Base-by-base conservation (phyloP, 208 protist genomes). In the Wallacemonas sp. region DNA sequence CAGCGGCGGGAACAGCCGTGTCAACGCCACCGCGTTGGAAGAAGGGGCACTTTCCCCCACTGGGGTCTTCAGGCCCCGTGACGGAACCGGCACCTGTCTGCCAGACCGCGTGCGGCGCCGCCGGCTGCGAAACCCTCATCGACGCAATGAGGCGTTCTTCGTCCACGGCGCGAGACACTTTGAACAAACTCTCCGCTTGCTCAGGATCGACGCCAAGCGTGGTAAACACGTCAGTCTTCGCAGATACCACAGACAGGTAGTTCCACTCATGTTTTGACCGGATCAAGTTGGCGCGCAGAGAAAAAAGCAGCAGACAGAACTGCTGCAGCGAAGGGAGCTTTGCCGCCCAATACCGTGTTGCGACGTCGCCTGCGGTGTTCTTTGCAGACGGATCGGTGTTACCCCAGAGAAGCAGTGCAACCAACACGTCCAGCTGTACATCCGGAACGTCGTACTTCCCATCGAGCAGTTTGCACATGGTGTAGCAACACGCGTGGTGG, bases 401-500 rank as follows among this genome's bases (percentile, higher is more conserved):
- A 24, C 85, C 82, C 59, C 74, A 59, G 12, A 89, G 51, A 1
- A 72, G 74, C 0, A 92, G 68, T 27, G 75, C 56, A 2, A 92
- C 79, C 6, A 74, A 68, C 0, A 92, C 75, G 65, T 92, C 82
- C 6, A 92, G 70, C 59, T 92, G 85, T 1, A 56, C 61, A 3
- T 88, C 74, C 0, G 85, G 82, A 12, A 92, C 69, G 21, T 77
- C 72, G 72, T 92, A 92, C 59, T 70, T 27, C 6, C 72, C 76
- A n/a, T 79, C 72, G 39, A 92, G 66, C 30, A 80, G 31, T 47
- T 84, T 80, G 17, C 77, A 75, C 59, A 88, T 61, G 19, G 75
- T 76, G 56, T 82, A 84, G 39, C 84, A 70, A 34, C 88, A 80
- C 9, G 73, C 70, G 70, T 88, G 82, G 61, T 92, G 85, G 27